Percentiles rank a stretch among this genome's conserved stretches.
Conservation (phyloP, 2,329 filamentous ascomycete genomes). For the Cladosporium sp. region DNA sequence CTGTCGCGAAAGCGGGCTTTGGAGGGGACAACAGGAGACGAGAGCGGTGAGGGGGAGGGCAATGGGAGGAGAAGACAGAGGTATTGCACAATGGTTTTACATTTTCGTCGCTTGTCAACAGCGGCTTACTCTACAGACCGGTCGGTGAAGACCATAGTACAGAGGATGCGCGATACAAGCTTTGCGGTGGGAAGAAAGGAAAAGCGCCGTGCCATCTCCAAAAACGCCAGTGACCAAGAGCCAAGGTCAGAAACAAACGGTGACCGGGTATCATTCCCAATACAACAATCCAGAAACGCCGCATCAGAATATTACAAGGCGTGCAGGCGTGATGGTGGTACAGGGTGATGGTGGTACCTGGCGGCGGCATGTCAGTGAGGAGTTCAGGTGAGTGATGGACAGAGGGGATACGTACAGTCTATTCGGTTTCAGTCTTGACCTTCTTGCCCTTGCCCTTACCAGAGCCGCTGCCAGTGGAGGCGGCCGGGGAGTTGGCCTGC, state of each 20-base stretch:
- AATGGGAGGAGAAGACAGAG: neutral
- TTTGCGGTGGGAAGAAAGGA: neutral
- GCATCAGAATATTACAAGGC: neutral
- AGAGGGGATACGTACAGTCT: neutral
- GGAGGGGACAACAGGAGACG: too few relatives aligned
- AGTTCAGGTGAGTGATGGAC: neutral
- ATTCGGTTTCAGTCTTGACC: neutral
- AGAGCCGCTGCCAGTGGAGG: neutral
- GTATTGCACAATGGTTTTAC: neutral
- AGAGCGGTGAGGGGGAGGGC: too few relatives aligned
- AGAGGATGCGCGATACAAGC: conserved; percentile 1
- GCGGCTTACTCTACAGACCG: neutral
- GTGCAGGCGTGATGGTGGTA: neutral
- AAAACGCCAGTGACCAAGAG: neutral
- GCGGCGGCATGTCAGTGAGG: neutral
- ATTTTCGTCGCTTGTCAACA: neutral
- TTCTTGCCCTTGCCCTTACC: conserved; percentile 2
- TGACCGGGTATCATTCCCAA: neutral
- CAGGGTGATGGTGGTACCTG: neutral
- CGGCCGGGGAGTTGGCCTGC: neutral
- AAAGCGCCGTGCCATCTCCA: neutral
- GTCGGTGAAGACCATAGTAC: neutral
- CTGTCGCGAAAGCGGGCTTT: too few relatives aligned
- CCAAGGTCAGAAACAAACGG: too few relatives aligned
- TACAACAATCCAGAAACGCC: neutral